These are phyloP conservation scores for Coleophoma crateriformis DNA, from an alignment of 2,329 filamentous ascomycete species.

Conservation along the genomic window DNA sequence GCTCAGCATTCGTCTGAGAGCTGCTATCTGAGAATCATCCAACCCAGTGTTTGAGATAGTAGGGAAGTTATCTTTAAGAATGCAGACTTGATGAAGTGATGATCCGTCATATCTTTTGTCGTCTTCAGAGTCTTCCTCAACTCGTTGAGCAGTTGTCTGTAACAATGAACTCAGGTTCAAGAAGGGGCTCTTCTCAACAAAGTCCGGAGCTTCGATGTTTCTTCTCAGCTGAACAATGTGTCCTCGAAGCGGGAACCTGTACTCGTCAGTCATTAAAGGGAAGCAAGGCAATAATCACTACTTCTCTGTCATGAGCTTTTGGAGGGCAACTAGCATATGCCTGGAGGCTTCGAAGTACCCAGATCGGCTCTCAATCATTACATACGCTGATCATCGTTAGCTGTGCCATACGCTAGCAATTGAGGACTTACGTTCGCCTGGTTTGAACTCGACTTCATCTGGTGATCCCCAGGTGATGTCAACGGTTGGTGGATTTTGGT, in stretches of 20 bases:
- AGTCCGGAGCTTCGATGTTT: conserved; percentile 42
- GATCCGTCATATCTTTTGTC: conserved; percentile 12
- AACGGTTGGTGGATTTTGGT: conserved; percentile 63
- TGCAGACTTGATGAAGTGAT: conserved; percentile 40
- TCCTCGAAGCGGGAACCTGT: conserved; percentile 53
- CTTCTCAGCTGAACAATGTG: conserved; percentile 49
- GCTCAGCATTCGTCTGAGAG: conserved; percentile 64
- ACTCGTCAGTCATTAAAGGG: neutral
- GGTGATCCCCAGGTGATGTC: conserved; percentile 67
- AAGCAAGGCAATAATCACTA: conserved; percentile 4
- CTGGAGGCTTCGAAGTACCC: conserved; percentile 76
- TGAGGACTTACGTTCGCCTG: conserved; percentile 51
- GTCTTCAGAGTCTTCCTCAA: conserved; percentile 9
- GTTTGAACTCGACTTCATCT: conserved; percentile 61
- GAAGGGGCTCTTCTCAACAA: conserved; percentile 34
- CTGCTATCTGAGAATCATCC: conserved; percentile 66
- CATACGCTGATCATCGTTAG: conserved; percentile 16
- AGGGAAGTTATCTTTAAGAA: conserved; percentile 48
- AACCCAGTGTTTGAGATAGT: conserved; percentile 39
- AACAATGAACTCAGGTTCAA: conserved; percentile 31
- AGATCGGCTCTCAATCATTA: conserved; percentile 72
- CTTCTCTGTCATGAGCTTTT: conserved; percentile 36
- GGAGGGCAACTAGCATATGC: conserved; percentile 68
- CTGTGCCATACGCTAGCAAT: no score
- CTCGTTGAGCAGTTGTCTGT: conserved; percentile 26